Evolutionary conservation across 2,329 filamentous ascomycete species (phyloP).

Genomic region (Fusarium nelsonii): DNA sequence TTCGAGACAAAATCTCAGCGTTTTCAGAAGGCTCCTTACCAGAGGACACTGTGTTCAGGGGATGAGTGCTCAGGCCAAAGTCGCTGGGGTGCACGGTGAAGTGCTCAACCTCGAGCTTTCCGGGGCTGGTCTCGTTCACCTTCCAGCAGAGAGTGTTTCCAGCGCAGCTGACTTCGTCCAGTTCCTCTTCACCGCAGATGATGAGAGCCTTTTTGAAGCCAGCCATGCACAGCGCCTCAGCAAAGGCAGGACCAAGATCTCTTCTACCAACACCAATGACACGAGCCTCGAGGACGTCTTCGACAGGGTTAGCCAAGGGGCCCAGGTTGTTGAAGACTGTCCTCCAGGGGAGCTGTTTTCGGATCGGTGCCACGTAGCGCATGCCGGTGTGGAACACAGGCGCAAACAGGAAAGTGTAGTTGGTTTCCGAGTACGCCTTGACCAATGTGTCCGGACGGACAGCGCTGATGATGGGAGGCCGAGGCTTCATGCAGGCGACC

Average conservation of each 20-base stretch:
- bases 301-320: slow-evolving; percentile 90
- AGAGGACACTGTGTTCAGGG: slow-evolving; percentile 81
- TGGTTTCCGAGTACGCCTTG: slow-evolving; percentile 80
- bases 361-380: slow-evolving; percentile 86
- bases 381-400: slow-evolving; percentile 97
- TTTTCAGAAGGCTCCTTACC: slow-evolving; percentile 91
- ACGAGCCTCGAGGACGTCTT: slow-evolving; percentile 85
- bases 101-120: slow-evolving; percentile 71
- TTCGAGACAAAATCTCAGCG: slow-evolving; percentile 81
- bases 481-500: slow-evolving; percentile 79
- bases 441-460: slow-evolving; percentile 79
- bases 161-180: slow-evolving; percentile 95
- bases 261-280: slow-evolving; percentile 92
- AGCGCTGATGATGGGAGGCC: slow-evolving; percentile 78
- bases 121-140: slow-evolving; percentile 65
- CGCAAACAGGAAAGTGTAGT: slow-evolving; percentile 96
- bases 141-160: slow-evolving; percentile 92
- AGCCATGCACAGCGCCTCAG: slow-evolving; percentile 81
- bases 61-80: slow-evolving; percentile 83
- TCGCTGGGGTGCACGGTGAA: slow-evolving; percentile 86
- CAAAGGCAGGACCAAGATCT: slow-evolving; percentile 89
- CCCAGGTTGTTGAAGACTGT: slow-evolving; percentile 98
- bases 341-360: slow-evolving; percentile 89
- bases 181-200: slow-evolving; percentile 92
- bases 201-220: slow-evolving; percentile 88